Evolutionary conservation across 306 rosid genomes (phyloP), one percentile per base, ranked within the genome.

Genomic region (Cicer arietinum): DNA sequence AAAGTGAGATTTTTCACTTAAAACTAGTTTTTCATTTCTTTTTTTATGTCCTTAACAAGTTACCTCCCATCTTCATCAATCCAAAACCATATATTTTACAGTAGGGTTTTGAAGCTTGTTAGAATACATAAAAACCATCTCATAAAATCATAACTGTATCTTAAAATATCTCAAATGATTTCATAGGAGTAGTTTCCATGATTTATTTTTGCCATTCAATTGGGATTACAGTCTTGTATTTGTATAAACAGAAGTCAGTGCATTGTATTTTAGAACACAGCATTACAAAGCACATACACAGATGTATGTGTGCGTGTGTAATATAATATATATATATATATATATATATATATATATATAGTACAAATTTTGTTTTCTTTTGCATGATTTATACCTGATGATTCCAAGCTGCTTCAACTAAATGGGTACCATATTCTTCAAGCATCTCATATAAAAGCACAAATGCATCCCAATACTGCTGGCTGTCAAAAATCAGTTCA

Each of bases 381-480:
- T 43, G 46, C 46, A 56, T 48, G 54, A 74, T 63, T 59, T 59
- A 46, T 43, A 94, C 98, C 96, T 94, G 98, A 82, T 86, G 91
- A 79, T 90, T 87, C 98, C 98, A 94, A 52, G 97, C 98, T 64
- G 98, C 98, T 85, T 94, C 97, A 88, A 94, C 93, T 80, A 94
- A 86, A 86, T 94, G 98, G 74, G 94, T 91, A 66, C 97, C 98
- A 87, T 86, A 94, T 84, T 91, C 98, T 84, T 94, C 98, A 69
- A 94, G 98, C 97, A 94, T 94, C 81, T 94, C 98, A 77, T 94
- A 91, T 50, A 94, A 76, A 77, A 94, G 92, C 44, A 91, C 83
- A 72, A 91, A 94, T 25, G 91, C 98, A 74, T 86, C 91, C 97
- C 98, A 94, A 71, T 80, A 85, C 73, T 88, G 89, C 84, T 86